Base-by-base conservation (phyloP, 1,284 basidiomycete species). In the Ceratobasidium sp. region DNA sequence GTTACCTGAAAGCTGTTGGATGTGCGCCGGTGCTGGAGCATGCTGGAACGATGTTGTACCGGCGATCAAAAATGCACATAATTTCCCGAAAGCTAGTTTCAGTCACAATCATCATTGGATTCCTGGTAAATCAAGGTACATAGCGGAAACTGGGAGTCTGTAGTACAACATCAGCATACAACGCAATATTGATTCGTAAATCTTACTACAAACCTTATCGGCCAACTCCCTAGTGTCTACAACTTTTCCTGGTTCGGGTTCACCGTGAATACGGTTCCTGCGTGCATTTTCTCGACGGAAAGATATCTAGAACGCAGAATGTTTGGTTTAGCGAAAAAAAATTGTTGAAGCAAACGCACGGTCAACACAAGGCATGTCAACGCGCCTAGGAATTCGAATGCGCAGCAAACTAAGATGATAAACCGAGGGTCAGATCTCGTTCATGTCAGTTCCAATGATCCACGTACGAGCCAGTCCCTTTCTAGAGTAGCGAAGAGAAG, bases 381-480 rank as follows among this genome's bases (percentile, higher is more conserved):
- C 36, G 36, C 36, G 36, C 36, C 36, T 6, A 39, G 36, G 36
- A 41, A 34, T 21, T 70, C 67, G 36, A 70, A 70, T 48, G 28
- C 53, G 28, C 67, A 70, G 23, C 67, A 70, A 10, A 70, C 67
- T 70, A 23, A 1, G 34, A 18, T 30, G 28, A 23, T 12, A 41
- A 16, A n/a, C 26, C 16, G 34, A 28, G 14, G 3, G 1, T 28
- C 12, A 21, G 14, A 16, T 16, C 12, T 1, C 21, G 21, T 16
- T 32, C 8, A 26, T 34, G 10, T 16, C n/a, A 36, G 41, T 14
- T 23, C 18, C 21, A 43, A 28, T 8, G 2, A n/a, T 12, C 36
- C 48, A 70, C 67, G 4, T 18, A 70, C 67, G 43, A 10, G 67
- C 67, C 14, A 70, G 45, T 30, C 67, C 67, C 32, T 70, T 70